A percentile compares a stretch with the other conserved stretches of the same genome.
Conservation (phyloP, 1,284 basidiomycete genomes). For the Cystobasidiaceae sp. region DNA sequence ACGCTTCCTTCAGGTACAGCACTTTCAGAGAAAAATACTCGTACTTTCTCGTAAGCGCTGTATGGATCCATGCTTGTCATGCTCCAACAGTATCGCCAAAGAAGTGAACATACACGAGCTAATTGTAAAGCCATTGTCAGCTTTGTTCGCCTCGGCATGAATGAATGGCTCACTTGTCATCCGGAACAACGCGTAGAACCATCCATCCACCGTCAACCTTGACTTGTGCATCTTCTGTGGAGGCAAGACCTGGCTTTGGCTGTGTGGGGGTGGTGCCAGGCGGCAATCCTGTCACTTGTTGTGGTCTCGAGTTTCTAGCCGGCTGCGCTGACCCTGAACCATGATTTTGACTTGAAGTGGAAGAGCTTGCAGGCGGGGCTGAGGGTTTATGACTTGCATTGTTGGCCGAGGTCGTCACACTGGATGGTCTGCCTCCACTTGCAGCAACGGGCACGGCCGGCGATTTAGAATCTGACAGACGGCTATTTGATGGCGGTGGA, state of each 20-base stretch:
- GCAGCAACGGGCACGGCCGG: background rate
- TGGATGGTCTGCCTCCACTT: too few relatives aligned
- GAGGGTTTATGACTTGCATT: background rate
- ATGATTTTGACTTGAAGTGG: background rate
- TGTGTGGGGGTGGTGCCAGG: slow-evolving; percentile 40
- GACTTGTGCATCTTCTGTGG: slow-evolving; percentile 22
- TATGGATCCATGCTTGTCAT: slow-evolving; percentile 61
- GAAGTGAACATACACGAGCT: slow-evolving; percentile 89
- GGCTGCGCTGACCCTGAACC: slow-evolving; percentile 23
- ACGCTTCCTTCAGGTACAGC: background rate
- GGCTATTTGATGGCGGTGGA: slow-evolving; percentile 43
- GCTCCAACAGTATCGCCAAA: slow-evolving; percentile 74
- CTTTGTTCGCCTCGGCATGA: slow-evolving; percentile 30
- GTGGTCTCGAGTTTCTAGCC: slow-evolving; percentile 25
- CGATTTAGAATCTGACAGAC: slow-evolving; percentile 31
- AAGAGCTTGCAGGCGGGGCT: background rate
- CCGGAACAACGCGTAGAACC: slow-evolving; percentile 36
- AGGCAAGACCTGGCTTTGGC: slow-evolving; percentile 22
- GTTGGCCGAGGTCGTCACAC: background rate
- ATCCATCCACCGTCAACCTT: slow-evolving; percentile 28
- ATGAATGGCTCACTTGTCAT: slow-evolving; percentile 34
- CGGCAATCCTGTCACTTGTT: slow-evolving; percentile 41
- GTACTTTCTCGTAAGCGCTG: slow-evolving; percentile 44
- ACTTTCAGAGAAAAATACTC: background rate
- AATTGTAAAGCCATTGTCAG: slow-evolving; percentile 71